phyloP scores from a whole-genome alignment of 2,329 filamentous ascomycete genomes.

The Nothophaeocryptopus gaeumannii region DNA sequence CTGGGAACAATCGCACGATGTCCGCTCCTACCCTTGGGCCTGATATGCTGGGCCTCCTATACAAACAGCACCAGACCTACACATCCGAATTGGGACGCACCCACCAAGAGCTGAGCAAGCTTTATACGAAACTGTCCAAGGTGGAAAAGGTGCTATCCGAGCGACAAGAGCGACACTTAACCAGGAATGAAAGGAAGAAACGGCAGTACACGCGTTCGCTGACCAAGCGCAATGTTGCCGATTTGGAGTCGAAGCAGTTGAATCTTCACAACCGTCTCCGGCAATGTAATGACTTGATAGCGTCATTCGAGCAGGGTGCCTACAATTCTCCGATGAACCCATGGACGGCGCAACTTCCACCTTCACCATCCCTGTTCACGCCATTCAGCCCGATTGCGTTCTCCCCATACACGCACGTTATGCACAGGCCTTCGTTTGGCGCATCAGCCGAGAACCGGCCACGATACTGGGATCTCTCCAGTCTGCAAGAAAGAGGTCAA shows the following conservation, averaged over 20 bases:
- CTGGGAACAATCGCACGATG: conserved; percentile 11
- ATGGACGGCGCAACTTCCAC: conserved; percentile 22
- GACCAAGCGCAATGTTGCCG: conserved; percentile 22
- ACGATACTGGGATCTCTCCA: conserved; percentile 33
- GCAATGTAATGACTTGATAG: conserved; percentile 29
- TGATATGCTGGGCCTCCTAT: conserved; percentile 26
- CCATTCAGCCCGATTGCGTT: conserved; percentile 22
- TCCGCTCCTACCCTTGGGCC: conserved; percentile 10
- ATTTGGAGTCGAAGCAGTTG: conserved; percentile 25
- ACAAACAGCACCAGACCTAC: conserved; percentile 29
- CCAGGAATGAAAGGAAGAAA: conserved; percentile 30
- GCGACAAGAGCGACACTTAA: conserved; percentile 23
- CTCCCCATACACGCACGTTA: conserved; percentile 14
- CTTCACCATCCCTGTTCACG: conserved; percentile 23
- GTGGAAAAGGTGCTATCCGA: conserved; percentile 23
- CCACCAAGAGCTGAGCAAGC: conserved; percentile 29
- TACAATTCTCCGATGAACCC: conserved; percentile 19
- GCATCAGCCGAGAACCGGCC: conserved; percentile 12
- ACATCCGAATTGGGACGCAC: conserved; percentile 28
- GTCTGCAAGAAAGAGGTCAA: conserved; percentile 25
- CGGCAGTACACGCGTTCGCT: conserved; percentile 28
- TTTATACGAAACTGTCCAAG: conserved; percentile 29
- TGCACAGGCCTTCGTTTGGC: conserved; percentile 7
- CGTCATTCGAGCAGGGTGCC: conserved; percentile 20
- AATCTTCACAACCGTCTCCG: conserved; percentile 26